phyloP scores from a whole-genome alignment of 2,329 filamentous ascomycete genomes.

The Monascus ruber region DNA sequence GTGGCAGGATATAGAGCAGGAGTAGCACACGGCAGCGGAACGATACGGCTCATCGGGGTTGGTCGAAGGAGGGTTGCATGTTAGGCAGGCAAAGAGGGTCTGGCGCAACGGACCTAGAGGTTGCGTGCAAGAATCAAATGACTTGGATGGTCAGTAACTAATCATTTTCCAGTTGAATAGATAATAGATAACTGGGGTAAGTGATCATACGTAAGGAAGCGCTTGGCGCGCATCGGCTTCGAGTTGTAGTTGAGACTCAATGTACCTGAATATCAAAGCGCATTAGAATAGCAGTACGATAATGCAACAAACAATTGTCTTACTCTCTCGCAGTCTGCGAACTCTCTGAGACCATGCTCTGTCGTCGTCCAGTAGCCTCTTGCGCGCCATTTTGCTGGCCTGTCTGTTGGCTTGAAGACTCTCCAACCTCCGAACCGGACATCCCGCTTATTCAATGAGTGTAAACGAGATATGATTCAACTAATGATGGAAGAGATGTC shows the following conservation, averaged over 20 bases:
- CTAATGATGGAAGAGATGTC: conserved; percentile 1
- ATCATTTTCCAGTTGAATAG: not conserved
- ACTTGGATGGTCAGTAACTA: conserved; percentile 39
- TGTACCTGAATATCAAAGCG: conserved; percentile 49
- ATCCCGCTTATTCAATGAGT: conserved; percentile 2
- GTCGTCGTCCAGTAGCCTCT: conserved; percentile 16
- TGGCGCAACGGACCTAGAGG: conserved; percentile 81
- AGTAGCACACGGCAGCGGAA: conserved; percentile 83
- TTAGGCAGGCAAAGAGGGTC: conserved; percentile 81
- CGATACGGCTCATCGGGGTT: conserved; percentile 52
- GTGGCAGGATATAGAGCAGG: conserved; percentile 92
- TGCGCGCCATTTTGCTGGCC: conserved; percentile 6
- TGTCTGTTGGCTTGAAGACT: conserved; percentile 1
- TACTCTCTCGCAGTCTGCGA: conserved; percentile 67
- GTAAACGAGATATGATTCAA: conserved; percentile 2
- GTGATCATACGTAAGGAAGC: conserved; percentile 65
- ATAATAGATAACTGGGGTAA: too few relatives aligned
- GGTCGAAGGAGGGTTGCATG: conserved; percentile 72
- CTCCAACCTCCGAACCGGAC: conserved; percentile 8
- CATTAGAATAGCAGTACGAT: not conserved
- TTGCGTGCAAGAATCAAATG: conserved; percentile 87
- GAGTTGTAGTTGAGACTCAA: conserved; percentile 76
- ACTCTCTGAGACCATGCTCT: conserved; percentile 40
- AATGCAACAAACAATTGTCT: conserved; percentile 1
- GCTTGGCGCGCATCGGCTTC: conserved; percentile 93